These are phyloP conservation scores for Candida sanyaensis DNA, from an alignment of 1,139 yeast species.

Conservation along the genomic window DNA sequence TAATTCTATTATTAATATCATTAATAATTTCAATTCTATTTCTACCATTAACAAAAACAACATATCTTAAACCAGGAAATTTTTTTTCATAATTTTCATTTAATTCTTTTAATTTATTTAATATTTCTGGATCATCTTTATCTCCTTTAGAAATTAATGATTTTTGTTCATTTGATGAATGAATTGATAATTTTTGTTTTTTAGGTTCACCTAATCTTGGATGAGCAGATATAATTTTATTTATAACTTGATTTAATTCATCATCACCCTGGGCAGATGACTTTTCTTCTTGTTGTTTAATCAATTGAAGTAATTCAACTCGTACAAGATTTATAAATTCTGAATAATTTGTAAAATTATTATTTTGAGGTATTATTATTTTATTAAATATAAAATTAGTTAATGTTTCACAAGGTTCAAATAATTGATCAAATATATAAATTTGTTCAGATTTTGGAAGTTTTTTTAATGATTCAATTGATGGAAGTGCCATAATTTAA, in stretches of 20 bases:
- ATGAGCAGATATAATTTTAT: constrained; percentile 75
- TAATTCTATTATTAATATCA: constrained; percentile 64
- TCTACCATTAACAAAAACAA: constrained; percentile 89
- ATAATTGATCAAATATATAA: constrained; percentile 53
- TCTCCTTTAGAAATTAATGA: constrained; percentile 52
- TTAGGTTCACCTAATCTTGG: constrained; percentile 79
- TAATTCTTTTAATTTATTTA: constrained; percentile 47
- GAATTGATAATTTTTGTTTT: constrained; percentile 52
- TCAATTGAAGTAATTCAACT: constrained; percentile 28
- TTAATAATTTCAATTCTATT: constrained; percentile 63
- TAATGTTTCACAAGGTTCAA: constrained; percentile 67
- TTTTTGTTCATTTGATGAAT: constrained; percentile 72
- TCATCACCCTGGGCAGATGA: too few species aligned
- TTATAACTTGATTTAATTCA: constrained; percentile 31
- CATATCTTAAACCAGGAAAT: constrained; percentile 85
- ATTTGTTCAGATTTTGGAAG: constrained; percentile 22
- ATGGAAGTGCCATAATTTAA: constrained; percentile 25
- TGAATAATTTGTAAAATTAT: constrained; percentile 31
- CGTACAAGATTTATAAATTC: constrained; percentile 56
- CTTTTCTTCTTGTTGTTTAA: constrained; percentile 14
- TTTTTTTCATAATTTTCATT: constrained; percentile 64
- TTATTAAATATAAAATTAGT: constrained; percentile 40
- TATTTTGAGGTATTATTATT: constrained; percentile 21
- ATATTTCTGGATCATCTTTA: constrained; percentile 39
- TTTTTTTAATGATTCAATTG: constrained; percentile 18